These are phyloP conservation scores for Erigeron philadelphicus DNA, from an alignment of 140 eudicot species.

Conservation along the genomic window DNA sequence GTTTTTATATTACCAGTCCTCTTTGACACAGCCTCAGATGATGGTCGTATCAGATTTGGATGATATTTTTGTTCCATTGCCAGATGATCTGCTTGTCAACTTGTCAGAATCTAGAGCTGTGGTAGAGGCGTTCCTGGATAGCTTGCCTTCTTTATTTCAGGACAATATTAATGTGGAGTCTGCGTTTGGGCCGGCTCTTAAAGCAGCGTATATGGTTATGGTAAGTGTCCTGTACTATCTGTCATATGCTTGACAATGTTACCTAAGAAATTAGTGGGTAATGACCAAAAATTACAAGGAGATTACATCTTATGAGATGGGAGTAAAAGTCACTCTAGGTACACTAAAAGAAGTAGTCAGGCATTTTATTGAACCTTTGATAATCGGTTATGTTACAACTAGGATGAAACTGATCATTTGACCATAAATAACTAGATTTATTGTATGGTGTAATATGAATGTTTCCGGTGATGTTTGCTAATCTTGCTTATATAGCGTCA, in stretches of 20 bases:
- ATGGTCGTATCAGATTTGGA: conserved; percentile 98
- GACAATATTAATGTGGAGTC: conserved; percentile 89
- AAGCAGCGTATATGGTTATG: conserved; percentile 94
- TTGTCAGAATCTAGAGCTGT: conserved; percentile 90
- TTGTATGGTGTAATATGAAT: no score
- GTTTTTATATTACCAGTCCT: conserved; percentile 65
- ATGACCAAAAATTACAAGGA: background rate
- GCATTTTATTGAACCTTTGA: background rate
- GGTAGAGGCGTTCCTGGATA: conserved; percentile 88
- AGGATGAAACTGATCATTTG: background rate
- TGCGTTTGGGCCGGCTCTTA: conserved; percentile 98
- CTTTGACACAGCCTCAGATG: conserved; percentile 95
- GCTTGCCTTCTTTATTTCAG: conserved; percentile 90
- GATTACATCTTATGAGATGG: background rate
- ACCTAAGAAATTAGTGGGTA: background rate
- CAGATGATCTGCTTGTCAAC: conserved; percentile 98
- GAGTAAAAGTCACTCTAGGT: background rate
- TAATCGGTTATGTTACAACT: background rate
- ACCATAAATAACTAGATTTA: no score
- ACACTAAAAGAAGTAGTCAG: no score
- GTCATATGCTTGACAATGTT: background rate
- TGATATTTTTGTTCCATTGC: conserved; percentile 87
- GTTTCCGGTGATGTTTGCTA: background rate
- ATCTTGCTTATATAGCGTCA: conserved; percentile 8
- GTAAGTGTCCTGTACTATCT: conserved; percentile 33